A percentile compares a stretch with the other conserved stretches of the same genome.
Evolutionary conservation across 2,329 filamentous ascomycete species (phyloP).

Genomic region (Biscogniauxia marginata): DNA sequence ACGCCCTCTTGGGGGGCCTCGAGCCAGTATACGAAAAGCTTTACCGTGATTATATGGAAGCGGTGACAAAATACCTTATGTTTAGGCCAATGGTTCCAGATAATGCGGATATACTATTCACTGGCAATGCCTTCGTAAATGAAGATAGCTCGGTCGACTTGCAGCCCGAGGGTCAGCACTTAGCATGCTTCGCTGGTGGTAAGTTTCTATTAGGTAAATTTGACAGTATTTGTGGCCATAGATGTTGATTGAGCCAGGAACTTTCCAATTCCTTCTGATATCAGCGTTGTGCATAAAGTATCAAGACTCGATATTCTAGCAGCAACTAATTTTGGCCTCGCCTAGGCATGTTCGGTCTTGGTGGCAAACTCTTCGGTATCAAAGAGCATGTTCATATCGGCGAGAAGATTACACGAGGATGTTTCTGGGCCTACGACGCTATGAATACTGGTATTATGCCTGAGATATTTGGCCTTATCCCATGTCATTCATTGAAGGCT

Average conservation of each 20-base stretch:
- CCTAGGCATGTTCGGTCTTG: slow-evolving; percentile 67
- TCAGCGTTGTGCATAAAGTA: no score
- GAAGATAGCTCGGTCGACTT: slow-evolving; percentile 25
- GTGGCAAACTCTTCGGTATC: slow-evolving; percentile 58
- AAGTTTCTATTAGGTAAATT: no score
- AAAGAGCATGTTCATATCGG: slow-evolving; percentile 55
- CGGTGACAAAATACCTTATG: slow-evolving; percentile 61
- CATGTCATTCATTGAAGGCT: slow-evolving; percentile 36
- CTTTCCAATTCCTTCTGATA: no score
- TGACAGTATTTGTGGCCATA: no score
- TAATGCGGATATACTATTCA: slow-evolving; percentile 59
- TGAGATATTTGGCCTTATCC: slow-evolving; percentile 54
- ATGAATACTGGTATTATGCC: slow-evolving; percentile 61
- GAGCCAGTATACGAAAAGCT: slow-evolving; percentile 39
- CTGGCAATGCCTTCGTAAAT: slow-evolving; percentile 49
- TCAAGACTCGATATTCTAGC: no score
- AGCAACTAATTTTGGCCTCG: no score
- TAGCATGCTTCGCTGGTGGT: slow-evolving; percentile 71
- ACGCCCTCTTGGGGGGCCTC: slow-evolving; percentile 63
- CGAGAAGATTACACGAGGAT: slow-evolving; percentile 59
- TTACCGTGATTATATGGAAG: slow-evolving; percentile 49
- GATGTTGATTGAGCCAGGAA: no score
- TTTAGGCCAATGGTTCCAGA: slow-evolving; percentile 63
- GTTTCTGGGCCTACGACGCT: slow-evolving; percentile 59
- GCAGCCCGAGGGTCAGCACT: slow-evolving; percentile 50